A percentile compares a stretch with the other conserved stretches of the same genome.
These are phyloP conservation scores for Rubus parviflorus DNA, from an alignment of 306 rosid species.

Conservation along the genomic window DNA sequence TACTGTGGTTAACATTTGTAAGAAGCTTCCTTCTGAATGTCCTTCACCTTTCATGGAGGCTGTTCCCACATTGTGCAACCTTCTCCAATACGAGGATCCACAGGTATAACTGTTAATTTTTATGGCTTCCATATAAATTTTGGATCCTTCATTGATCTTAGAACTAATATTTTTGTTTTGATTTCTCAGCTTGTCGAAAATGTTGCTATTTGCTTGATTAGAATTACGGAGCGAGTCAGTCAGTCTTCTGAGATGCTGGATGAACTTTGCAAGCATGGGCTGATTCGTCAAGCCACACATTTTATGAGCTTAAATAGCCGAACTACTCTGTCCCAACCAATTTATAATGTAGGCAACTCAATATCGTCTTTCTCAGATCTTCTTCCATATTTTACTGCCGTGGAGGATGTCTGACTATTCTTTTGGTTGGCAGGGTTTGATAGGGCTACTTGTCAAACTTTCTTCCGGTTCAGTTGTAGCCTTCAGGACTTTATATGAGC, in stretches of 20 bases:
- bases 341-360: conserved; percentile 57
- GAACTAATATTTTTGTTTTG: conserved; percentile 15
- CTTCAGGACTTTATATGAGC: conserved; percentile 73
- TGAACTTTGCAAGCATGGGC: conserved; percentile 77
- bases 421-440: conserved; percentile 69
- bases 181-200: conserved; percentile 80
- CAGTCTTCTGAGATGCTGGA: conserved; percentile 76
- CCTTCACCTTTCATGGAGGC: conserved; percentile 86
- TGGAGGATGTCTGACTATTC: conserved; percentile 27
- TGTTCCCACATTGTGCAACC: conserved; percentile 92
- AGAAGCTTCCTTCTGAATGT: conserved; percentile 84
- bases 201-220: conserved; percentile 79
- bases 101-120: conserved; percentile 54
- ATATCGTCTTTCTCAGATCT: conserved; percentile 11
- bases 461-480: conserved; percentile 82
- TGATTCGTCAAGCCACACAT: conserved; percentile 69
- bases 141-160: conserved; percentile 25
- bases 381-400: conserved; percentile 25
- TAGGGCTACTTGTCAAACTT: conserved; percentile 79
- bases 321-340: conserved; percentile 57
- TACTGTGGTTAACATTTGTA: conserved; percentile 91
- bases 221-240: conserved; percentile 67
- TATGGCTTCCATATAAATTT: neutral
- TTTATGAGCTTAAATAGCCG: conserved; percentile 65
- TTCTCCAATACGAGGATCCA: conserved; percentile 85